A percentile compares a stretch with the other conserved stretches of the same genome.
phyloP scores from a whole-genome alignment of 208 protist genomes.

The Acanthamoeba lugdunensis region DNA sequence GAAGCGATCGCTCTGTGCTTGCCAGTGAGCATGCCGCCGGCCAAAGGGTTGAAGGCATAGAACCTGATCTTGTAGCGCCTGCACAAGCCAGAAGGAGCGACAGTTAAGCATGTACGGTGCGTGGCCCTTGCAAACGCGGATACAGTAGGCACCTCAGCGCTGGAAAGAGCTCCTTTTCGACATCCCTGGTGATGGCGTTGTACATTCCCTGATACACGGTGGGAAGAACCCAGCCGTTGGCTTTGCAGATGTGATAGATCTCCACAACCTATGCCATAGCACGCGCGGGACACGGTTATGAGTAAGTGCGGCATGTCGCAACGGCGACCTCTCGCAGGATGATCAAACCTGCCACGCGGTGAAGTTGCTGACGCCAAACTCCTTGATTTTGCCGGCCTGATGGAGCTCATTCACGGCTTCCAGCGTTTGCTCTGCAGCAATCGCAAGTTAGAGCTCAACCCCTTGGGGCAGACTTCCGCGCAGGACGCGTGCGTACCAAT shows the following conservation, averaged over 20 bases:
- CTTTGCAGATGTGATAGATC: constrained; percentile 65
- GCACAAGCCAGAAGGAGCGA: background rate
- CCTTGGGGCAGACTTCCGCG: background rate
- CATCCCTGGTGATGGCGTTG: constrained; percentile 61
- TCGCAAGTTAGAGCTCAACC: background rate
- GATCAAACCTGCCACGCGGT: constrained; percentile 36
- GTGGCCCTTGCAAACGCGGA: background rate
- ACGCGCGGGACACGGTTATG: background rate
- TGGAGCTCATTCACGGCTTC: constrained; percentile 44
- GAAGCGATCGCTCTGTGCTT: background rate
- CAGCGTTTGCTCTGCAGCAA: constrained; percentile 1
- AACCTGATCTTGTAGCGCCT: constrained; percentile 61
- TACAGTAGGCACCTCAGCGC: background rate
- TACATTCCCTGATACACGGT: constrained; percentile 71
- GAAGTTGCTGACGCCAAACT: constrained; percentile 65
- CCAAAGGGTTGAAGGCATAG: constrained; percentile 68
- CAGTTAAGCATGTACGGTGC: background rate
- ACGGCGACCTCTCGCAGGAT: background rate
- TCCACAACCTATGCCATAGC: constrained; percentile 6
- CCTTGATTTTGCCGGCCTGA: constrained; percentile 64
- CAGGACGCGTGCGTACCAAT: constrained; percentile 4
- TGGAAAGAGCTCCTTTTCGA: constrained; percentile 35
- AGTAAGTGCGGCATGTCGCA: background rate
- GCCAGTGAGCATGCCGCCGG: constrained; percentile 59
- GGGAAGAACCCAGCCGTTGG: constrained; percentile 56